Base-by-base conservation (phyloP, 2,329 filamentous ascomycete species). In the Clonostachys byssicola region DNA sequence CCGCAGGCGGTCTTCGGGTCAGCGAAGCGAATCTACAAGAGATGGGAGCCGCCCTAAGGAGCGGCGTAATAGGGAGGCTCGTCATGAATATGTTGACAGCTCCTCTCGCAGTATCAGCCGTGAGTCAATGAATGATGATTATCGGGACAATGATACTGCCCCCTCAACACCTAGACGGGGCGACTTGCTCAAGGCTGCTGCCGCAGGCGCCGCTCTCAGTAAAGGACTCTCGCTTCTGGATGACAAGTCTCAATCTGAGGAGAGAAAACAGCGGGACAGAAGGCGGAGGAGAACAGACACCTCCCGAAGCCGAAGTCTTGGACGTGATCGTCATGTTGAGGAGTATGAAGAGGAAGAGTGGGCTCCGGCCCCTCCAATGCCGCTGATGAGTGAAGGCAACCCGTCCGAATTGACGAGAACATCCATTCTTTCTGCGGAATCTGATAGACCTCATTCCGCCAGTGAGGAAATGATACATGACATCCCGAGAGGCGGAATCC, bases 381-480 rank as follows among this genome's bases (percentile, higher is more conserved):
- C 92, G 4, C 77, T 96, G 52, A 86, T 88, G 65, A 96, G 92
- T 65, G 89, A 90, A 47, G 81, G 95, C 48, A 87, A 89, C 54
- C 82, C 88, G 40, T 95, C 92, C 0, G 92, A 96, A 45, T 67
- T 96, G 47, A 97, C 92, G 1, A 80, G 92, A 56, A 87, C 87
- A 14, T 96, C 92, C 0, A 89, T 97, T 46, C 69, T 94, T 16
- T 94, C 92, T 6, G 88, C 89, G 33, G 84, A 88, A 30, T 89
- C 88, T 0, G 89, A 89, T 53, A 74, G 83, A 45, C 86, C 88
- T 14, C 76, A 79, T 42, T 89, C 87, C 16, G 82, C 85, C 18
- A 85, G 76, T 58, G 83, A 78, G 56, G 80, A 79, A 66, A 74
- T 67, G 57, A 77, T 86, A 42, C 78, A 78, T 38, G 81, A 89